phyloP scores from a whole-genome alignment of 768 basidiomycete genomes.

The Pleurotus cornucopiae region DNA sequence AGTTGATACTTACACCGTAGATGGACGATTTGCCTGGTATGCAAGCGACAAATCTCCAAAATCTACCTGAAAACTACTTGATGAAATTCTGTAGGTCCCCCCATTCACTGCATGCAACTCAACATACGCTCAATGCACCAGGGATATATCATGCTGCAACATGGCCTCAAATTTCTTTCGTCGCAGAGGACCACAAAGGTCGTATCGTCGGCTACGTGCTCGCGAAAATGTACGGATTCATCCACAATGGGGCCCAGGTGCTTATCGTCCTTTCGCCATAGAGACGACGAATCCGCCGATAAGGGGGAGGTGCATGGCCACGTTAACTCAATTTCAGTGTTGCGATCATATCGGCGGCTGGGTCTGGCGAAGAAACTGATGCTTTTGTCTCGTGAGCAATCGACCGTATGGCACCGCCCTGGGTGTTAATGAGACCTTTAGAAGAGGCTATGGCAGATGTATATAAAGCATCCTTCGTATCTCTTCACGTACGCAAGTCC shows the following conservation, averaged over 20 bases:
- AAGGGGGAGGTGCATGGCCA: constrained; percentile 77
- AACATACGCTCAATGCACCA: constrained; percentile 21
- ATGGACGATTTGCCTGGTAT: constrained; percentile 86
- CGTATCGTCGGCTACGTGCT: constrained; percentile 92
- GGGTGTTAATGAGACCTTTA: constrained; percentile 20
- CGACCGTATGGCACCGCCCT: too few relatives aligned
- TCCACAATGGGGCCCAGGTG: background rate
- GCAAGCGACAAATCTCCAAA: constrained; percentile 92
- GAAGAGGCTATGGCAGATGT: constrained; percentile 89
- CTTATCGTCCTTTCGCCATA: constrained; percentile 7
- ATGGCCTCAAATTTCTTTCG: constrained; percentile 92
- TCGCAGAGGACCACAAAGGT: constrained; percentile 87
- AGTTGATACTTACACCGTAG: constrained; percentile 34
- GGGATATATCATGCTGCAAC: constrained; percentile 89
- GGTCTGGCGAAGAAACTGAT: constrained; percentile 94
- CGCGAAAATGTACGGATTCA: constrained; percentile 76
- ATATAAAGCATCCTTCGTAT: constrained; percentile 83
- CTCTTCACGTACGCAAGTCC: constrained; percentile 91
- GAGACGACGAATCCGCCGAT: constrained; percentile 40
- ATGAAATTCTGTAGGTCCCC: constrained; percentile 66
- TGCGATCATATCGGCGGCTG: constrained; percentile 85
- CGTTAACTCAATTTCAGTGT: constrained; percentile 94
- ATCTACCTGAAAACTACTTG: constrained; percentile 88
- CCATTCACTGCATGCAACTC: too few relatives aligned
- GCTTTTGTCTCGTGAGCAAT: constrained; percentile 79